Percentiles rank a stretch among this genome's conserved stretches.
Evolutionary conservation across 1,139 yeast genomes (phyloP).

Genomic region (Saccharomyces hybrid): DNA sequence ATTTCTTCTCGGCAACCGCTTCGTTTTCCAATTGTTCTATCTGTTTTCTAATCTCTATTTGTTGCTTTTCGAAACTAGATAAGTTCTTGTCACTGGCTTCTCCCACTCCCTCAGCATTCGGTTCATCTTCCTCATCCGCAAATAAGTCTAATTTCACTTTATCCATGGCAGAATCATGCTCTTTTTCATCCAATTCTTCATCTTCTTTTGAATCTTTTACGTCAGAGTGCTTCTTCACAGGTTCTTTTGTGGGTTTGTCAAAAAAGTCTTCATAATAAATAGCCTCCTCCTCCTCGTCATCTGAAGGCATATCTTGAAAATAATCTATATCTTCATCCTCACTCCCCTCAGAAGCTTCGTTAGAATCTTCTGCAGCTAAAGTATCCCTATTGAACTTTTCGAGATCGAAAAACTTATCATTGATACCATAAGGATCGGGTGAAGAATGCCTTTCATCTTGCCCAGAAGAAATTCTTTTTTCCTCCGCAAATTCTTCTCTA

Average conservation of each 20-base stretch:
- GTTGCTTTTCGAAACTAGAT: slow-evolving; percentile 82
- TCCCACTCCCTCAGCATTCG: slow-evolving; percentile 37
- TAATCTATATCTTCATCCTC: slow-evolving; percentile 56
- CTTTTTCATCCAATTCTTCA: slow-evolving; percentile 35
- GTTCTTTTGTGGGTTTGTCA: slow-evolving; percentile 40
- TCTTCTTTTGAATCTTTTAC: slow-evolving; percentile 28
- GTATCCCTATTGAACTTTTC: slow-evolving; percentile 82
- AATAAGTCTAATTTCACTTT: slow-evolving; percentile 58
- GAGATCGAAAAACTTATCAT: slow-evolving; percentile 79
- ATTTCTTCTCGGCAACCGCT: slow-evolving; percentile 80
- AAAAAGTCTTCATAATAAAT: slow-evolving; percentile 70
- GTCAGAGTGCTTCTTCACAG: slow-evolving; percentile 10
- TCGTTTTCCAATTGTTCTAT: slow-evolving; percentile 76
- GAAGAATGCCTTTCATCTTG: slow-evolving; percentile 9
- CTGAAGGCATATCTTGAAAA: slow-evolving; percentile 50
- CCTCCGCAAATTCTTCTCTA: slow-evolving; percentile 19
- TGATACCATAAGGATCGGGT: slow-evolving; percentile 48
- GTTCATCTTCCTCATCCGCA: slow-evolving; percentile 42
- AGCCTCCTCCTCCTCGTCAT: slow-evolving; percentile 59
- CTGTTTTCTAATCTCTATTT: slow-evolving; percentile 64
- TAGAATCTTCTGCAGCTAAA: slow-evolving; percentile 56
- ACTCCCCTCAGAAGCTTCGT: slow-evolving; percentile 39
- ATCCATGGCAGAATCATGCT: slow-evolving; percentile 50
- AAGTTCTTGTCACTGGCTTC: slow-evolving; percentile 39
- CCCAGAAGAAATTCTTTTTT: slow-evolving; percentile 13